A percentile compares a stretch with the other conserved stretches of the same genome.
phyloP scores from a whole-genome alignment of 257 asterid species.

The Solanum tarijense region DNA sequence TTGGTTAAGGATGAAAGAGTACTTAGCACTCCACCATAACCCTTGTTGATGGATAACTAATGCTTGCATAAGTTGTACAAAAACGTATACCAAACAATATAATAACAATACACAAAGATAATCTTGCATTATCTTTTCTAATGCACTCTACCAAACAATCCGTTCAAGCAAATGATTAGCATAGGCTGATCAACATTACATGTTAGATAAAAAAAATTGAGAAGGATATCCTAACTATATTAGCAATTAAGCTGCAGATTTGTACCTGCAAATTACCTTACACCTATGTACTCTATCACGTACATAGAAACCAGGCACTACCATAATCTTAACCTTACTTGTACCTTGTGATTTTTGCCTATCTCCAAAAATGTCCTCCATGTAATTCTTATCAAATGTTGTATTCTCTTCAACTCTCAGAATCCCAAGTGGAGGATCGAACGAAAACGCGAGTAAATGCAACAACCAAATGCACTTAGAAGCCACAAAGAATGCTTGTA shows the following conservation, averaged over 20 bases:
- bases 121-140: background rate
- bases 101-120: background rate
- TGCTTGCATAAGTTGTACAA: background rate
- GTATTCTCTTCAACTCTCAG: slow-evolving; percentile 59
- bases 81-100: background rate
- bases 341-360: slow-evolving; percentile 43
- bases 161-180: background rate
- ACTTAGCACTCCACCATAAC: too few relatives aligned
- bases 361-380: slow-evolving; percentile 68
- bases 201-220: background rate
- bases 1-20: too few relatives aligned
- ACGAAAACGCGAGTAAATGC: slow-evolving; percentile 83
- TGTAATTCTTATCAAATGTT: slow-evolving; percentile 43
- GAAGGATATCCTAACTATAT: background rate
- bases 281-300: slow-evolving; percentile 62
- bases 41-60: too few relatives aligned
- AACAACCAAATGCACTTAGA: slow-evolving; percentile 92
- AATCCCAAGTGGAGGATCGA: slow-evolving; percentile 43
- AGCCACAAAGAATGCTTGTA: slow-evolving; percentile 73
- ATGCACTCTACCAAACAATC: background rate
- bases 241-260: slow-evolving; percentile 18
- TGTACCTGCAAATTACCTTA: slow-evolving; percentile 74
- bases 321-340: slow-evolving; percentile 70
- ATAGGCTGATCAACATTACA: background rate
- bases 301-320: slow-evolving; percentile 84